Evolutionary conservation across 116 monocot genomes (phyloP).

Genomic region (Dioscorea cayenensis): DNA sequence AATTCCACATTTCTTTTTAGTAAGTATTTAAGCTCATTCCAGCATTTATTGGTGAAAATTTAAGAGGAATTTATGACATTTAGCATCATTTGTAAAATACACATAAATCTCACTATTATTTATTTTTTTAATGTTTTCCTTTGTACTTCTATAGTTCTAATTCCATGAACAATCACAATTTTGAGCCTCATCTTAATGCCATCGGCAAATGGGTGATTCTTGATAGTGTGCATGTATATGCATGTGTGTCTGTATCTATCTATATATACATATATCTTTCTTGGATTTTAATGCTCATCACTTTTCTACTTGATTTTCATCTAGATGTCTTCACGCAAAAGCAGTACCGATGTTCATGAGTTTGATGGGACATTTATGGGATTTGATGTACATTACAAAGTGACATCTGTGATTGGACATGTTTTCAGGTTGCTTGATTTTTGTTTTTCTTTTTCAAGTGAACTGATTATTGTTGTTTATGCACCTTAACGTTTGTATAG

Average conservation of each 20-base stretch:
- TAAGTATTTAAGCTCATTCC: no score
- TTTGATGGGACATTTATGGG: conserved; percentile 85
- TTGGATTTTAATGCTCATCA: background rate
- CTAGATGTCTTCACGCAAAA: conserved; percentile 79
- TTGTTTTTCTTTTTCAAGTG: background rate
- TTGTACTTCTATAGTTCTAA: no score
- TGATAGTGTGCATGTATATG: no score
- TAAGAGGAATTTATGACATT: no score
- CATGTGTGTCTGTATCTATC: background rate
- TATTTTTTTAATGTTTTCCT: no score
- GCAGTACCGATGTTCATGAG: conserved; percentile 87
- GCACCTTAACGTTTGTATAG: background rate
- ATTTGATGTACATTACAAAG: conserved; percentile 50
- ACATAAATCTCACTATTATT: no score
- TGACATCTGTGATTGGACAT: conserved; percentile 93
- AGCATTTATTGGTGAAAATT: no score
- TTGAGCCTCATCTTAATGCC: no score
- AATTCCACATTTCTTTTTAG: no score
- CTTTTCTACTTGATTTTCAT: background rate
- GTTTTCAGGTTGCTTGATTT: conserved; percentile 63
- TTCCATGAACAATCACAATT: no score
- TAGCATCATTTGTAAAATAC: no score
- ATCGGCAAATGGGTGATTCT: no score
- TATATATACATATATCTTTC: background rate
- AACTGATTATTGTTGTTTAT: background rate